Evolutionary conservation across 1,139 yeast genomes (phyloP), one percentile per base, ranked within the genome.

Genomic region (Yamadazyma blattariae): DNA sequence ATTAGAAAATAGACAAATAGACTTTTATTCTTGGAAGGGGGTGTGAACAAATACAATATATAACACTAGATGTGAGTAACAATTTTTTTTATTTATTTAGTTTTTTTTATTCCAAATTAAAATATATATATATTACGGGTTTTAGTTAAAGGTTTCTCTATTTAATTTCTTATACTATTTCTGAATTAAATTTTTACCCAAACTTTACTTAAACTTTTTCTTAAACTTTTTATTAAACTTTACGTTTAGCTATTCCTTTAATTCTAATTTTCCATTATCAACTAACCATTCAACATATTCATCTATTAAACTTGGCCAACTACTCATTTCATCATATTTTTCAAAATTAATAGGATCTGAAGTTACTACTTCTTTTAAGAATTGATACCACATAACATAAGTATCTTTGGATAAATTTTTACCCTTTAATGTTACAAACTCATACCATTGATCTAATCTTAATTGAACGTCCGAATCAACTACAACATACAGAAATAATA

Each of bases 281-380:
- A 59, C 61, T 40, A 77, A 55, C 52, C 71, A 71, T 46, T 85
- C 95, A 19, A 87, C 82, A 54, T 76, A 92, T 41, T 82, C 90
- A 53, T 90, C 98, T 47, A 90, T 77, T 12, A 86, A 67, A 38
- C 87, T 79, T 6, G 97, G 98, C 97, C 97, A 90, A 1, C 97
- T 85, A 30, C 84, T 89, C 54, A 74, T 70, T 45, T 83, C 94
- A 49, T 84, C 90, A 56, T 88, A 89, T 3, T 59, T 64, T 9
- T 59, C 55, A 13, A 84, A 63, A 3, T 38, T 36, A 1, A 56
- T 52, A 0, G 84, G 79, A 46, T 82, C 85, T 1, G 56, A 45
- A 2, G 67, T 57, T 3, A 68, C 42, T 31, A 74, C 74, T 39
- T 78, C 80, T 30, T 61, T 59, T 34, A 84, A 63, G 52, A 90